Base-by-base conservation (phyloP, 257 asterid genomes). In the Buddleja alternifolia region DNA sequence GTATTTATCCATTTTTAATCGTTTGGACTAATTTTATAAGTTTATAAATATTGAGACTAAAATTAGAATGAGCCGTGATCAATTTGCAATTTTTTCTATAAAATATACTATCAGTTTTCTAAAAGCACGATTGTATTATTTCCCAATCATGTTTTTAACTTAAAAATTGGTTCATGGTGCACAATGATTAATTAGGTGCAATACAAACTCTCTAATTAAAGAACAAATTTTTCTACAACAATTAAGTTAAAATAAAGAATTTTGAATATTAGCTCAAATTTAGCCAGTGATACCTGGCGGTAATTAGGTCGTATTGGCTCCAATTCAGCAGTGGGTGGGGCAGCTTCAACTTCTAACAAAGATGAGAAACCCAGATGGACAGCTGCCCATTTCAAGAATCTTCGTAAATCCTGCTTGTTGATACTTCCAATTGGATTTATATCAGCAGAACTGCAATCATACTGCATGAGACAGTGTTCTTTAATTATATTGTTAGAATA, bases 371-470 rank as follows among this genome's bases (percentile, higher is more conserved):
- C 95, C 73, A 93, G 86, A 86, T 90, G 86, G 61, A 77, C 77
- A 41, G 94, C 90, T 68, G 97, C 99, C 97, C 97, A 90, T 79
- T 71, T 85, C 73, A 93, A 73, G 75, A 93, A 93, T 29, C 75
- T 76, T 50, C 96, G 83, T 29, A 90, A 86, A 78, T 90, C 99
- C 71, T 81, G 94, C 87, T 90, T 93, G 82, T 92, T 93, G 74
- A 90, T 85, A 75, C 95, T 93, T 63, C 98, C 98, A 52, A 93
- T 88, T 40, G 98, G 98, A 77, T 90, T 93, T 73, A 90, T 90
- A 84, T 93, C 99, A 70, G 97, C 99, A 42, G 99, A 81, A 82
- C 95, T 93, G 84, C 99, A 93, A 83, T 91, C 97, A 67, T 93
- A 93, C 99, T 90, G 93, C 83, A 80, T 16, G 34, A 51, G 48